Base-by-base conservation (phyloP, 345 rosid genomes). In the Pelargonium nanum region DNA sequence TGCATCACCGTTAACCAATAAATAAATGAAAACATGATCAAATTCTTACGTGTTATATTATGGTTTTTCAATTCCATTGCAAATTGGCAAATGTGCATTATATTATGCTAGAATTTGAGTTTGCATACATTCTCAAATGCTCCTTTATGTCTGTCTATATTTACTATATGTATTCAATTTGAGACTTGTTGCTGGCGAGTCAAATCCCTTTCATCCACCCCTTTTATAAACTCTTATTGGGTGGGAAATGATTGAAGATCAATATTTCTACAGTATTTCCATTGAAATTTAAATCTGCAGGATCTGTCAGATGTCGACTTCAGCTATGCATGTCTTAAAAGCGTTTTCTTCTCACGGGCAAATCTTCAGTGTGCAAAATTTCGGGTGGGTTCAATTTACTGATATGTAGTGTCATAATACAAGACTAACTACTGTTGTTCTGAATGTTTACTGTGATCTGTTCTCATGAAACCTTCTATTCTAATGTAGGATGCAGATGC, bases 281-380 rank as follows among this genome's bases (percentile, higher is more conserved):
- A n/a, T 26, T 24, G n/a, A 21, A 24, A 26, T 32, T 6, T 64
- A 44, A 51, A 60, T 45, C 28, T 74, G 76, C 85, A 89, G 96
- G 98, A 92, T 65, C 85, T 92, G 55, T 87, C 86, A 53, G 59
- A 4, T 66, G 95, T 87, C 57, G 96, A 92, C 76, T 92, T 89
- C 81, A 89, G 96, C 83, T 83, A 71, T 78, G 96, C 91, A 0
- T 66, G 83, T 72, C 89, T 92, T 40, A 87, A 79, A 76, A 89
- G 77, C 76, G 96, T 86, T 45, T 82, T 89, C 77, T 89, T 92
- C 80, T 87, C 95, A 17, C 91, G 93, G 56, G 93, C 98, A 65
- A 82, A 89, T 65, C 96, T 92, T 57, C 98, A 85, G 0, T 73
- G 75, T 68, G 96, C 93, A 54, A 89, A 89, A 68, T 89, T 92